These are phyloP conservation scores for Thuidium tamariscinum DNA, from an alignment of 225 moss, liverwort and hornwort species.

Conservation along the genomic window DNA sequence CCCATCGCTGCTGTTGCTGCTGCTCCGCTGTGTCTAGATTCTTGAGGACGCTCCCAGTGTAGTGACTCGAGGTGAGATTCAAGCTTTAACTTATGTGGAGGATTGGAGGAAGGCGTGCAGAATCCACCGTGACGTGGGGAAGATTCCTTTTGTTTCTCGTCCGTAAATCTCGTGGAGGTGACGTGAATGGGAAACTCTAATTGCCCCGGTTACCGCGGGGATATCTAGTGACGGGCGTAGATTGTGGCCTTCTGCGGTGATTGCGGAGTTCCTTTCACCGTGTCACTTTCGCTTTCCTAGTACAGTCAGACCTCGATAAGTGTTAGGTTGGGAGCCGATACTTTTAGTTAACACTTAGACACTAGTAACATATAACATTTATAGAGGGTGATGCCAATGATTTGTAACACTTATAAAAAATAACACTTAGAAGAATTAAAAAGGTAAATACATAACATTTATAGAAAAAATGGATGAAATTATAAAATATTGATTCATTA, in stretches of 20 bases:
- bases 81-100: neutral
- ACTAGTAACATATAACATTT: too few relatives aligned
- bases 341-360: too few relatives aligned
- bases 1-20: neutral
- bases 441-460: too few relatives aligned
- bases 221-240: neutral
- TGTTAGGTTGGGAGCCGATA: too few relatives aligned
- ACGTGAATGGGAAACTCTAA: neutral
- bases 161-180: neutral
- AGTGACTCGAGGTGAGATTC: neutral
- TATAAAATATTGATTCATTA: too few relatives aligned
- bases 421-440: too few relatives aligned
- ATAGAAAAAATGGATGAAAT: too few relatives aligned
- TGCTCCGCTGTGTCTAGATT: neutral
- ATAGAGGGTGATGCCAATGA: too few relatives aligned
- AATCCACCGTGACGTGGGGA: neutral
- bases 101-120: neutral
- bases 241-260: neutral
- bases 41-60: too few relatives aligned
- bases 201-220: neutral
- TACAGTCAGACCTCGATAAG: too few relatives aligned
- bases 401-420: too few relatives aligned
- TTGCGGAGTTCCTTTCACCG: neutral
- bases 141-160: neutral
- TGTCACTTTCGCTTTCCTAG: neutral